A percentile compares a stretch with the other conserved stretches of the same genome.
These are phyloP conservation scores for Trichosporon ovoides DNA, from an alignment of 1,284 basidiomycete genomes.

Conservation along the genomic window DNA sequence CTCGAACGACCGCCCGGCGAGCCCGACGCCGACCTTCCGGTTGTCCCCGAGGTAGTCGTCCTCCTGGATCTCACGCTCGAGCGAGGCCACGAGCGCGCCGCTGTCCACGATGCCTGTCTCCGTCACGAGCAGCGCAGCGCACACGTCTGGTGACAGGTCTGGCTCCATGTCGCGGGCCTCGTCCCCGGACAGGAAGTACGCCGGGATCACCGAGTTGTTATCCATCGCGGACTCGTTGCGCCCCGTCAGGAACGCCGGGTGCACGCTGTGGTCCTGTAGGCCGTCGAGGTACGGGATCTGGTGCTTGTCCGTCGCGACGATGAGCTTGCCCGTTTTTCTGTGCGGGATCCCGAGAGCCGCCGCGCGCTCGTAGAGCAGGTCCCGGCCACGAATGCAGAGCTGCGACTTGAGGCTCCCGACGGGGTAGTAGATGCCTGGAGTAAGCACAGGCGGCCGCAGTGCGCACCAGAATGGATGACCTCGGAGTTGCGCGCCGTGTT, in stretches of 20 bases:
- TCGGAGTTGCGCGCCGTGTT: conserved; percentile 94
- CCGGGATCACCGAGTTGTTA: conserved; percentile 54
- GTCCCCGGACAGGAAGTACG: conserved; percentile 64
- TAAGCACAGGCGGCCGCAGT: not conserved
- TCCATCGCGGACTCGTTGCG: conserved; percentile 4
- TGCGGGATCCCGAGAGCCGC: conserved; percentile 60
- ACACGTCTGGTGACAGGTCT: conserved; percentile 65
- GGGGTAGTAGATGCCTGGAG: conserved; percentile 58
- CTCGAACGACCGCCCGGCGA: conserved; percentile 25
- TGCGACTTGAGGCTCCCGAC: conserved; percentile 75
- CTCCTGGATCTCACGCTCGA: conserved; percentile 67
- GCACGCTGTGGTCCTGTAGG: conserved; percentile 61
- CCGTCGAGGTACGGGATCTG: conserved; percentile 66
- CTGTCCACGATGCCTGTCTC: conserved; percentile 90
- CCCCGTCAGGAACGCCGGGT: conserved; percentile 31
- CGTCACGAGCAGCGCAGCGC: conserved; percentile 70
- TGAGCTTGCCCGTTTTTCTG: conserved; percentile 77
- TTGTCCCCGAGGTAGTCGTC: conserved; percentile 27
- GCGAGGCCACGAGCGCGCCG: conserved; percentile 69
- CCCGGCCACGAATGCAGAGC: conserved; percentile 79
- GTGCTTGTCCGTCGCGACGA: conserved; percentile 62
- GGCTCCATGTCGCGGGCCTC: conserved; percentile 75
- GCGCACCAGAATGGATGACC: conserved; percentile 80
- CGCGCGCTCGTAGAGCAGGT: conserved; percentile 78
- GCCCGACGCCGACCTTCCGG: conserved; percentile 43